Percentiles rank a stretch among this genome's conserved stretches.
Conservation (phyloP, 2,329 filamentous ascomycete species). For the Neurospora sp. region DNA sequence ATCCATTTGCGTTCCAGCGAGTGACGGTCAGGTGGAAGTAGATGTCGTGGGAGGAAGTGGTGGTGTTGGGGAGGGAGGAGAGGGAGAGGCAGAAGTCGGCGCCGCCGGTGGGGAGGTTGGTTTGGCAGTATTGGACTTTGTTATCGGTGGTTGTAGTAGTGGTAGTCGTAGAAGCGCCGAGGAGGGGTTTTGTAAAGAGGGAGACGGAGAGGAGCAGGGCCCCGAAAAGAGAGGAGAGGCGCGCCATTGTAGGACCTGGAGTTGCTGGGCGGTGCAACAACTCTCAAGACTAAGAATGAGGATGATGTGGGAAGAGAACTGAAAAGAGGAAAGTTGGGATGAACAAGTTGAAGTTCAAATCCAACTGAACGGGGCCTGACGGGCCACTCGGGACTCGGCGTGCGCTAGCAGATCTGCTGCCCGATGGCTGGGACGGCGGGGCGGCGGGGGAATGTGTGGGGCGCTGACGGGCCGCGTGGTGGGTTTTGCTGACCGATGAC, state of each 20-base stretch:
- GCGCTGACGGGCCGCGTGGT: neutral
- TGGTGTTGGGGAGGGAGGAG: conserved; percentile 2
- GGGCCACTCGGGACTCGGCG: neutral
- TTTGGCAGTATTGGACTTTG: conserved; percentile 9
- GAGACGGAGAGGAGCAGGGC: neutral
- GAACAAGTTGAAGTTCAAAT: neutral
- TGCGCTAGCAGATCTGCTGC: neutral
- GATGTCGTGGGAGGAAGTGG: conserved; percentile 5
- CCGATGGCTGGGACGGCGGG: neutral
- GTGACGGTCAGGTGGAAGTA: conserved; percentile 5
- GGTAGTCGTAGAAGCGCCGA: neutral
- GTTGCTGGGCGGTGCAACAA: neutral
- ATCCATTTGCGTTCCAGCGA: conserved; percentile 6
- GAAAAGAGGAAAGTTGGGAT: neutral
- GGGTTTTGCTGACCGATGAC: neutral
- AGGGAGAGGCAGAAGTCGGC: conserved; percentile 11
- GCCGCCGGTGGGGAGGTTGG: neutral
- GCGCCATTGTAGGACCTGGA: neutral
- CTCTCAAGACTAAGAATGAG: neutral
- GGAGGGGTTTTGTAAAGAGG: neutral
- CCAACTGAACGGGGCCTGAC: neutral
- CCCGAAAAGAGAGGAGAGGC: neutral
- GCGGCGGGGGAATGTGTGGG: neutral
- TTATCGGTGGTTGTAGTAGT: neutral
- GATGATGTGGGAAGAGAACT: neutral